These are phyloP conservation scores for Lachnellula occidentalis DNA, from an alignment of 2,329 filamentous ascomycete genomes.

Conservation along the genomic window DNA sequence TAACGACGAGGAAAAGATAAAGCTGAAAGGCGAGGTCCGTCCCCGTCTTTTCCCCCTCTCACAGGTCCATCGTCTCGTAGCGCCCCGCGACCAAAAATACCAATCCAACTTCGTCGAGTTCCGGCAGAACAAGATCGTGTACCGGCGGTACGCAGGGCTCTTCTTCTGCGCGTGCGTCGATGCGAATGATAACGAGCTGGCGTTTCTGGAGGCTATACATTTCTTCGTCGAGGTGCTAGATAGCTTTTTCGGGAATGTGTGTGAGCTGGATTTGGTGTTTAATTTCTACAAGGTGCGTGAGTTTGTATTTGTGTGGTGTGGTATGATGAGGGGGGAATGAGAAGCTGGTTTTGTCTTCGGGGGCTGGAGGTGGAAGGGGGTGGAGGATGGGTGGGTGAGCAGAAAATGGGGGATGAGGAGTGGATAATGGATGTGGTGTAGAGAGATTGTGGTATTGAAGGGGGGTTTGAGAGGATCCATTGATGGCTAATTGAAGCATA, in stretches of 20 bases:
- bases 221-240: slow-evolving; percentile 99
- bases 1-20: slow-evolving; percentile 98
- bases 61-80: slow-evolving; percentile 92
- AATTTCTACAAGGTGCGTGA: slow-evolving; percentile 62
- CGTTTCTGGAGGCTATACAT: slow-evolving; percentile 94
- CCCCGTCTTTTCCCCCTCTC: background rate
- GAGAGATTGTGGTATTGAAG: too few relatives aligned
- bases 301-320: background rate
- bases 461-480: background rate
- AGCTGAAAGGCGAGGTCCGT: slow-evolving; percentile 88
- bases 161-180: slow-evolving; percentile 99
- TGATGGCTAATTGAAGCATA: slow-evolving; percentile 29
- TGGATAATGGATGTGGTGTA: background rate
- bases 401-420: background rate
- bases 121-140: slow-evolving; percentile 92
- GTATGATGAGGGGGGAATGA: background rate
- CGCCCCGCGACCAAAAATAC: slow-evolving; percentile 97
- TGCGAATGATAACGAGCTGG: slow-evolving; percentile 97
- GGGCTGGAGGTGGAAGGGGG: background rate
- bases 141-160: slow-evolving; percentile 91
- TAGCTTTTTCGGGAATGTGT: slow-evolving; percentile 98
- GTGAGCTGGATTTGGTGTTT: slow-evolving; percentile 87
- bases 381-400: background rate
- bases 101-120: slow-evolving; percentile 99
- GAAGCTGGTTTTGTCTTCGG: background rate